Base-by-base conservation (phyloP, 2,329 filamentous ascomycete species). In the Fusarium papillatum region DNA sequence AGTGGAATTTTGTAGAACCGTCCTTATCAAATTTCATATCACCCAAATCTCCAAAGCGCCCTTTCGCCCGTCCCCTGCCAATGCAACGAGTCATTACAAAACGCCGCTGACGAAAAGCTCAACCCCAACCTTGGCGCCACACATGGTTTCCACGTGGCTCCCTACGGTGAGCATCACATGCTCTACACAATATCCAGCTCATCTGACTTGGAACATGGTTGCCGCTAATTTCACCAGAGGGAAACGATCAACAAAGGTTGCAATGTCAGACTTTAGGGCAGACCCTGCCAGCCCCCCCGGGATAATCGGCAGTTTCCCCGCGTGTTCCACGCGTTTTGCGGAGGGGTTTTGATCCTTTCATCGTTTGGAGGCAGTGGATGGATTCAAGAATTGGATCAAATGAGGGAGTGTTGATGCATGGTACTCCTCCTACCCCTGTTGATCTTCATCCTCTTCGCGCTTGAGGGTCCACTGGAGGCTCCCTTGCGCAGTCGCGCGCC, bases 191-290 rank as follows among this genome's bases (percentile, higher is more conserved):
- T 26, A 4, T 24, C n/a, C 17, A 5, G 29, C 34, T 59, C 55
- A 59, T 38, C n/a, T 59, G 55, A 59, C 34, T 36, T 36, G 14
- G 34, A 38, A 34, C 34, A 36, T 38, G 55, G 55, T 59, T 59
- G 34, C 55, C 55, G 34, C 55, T 59, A 59, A 59, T 5, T 19
- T 5, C 22, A 59, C 8, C 22, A 59, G 13, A n/a, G 34, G 55
- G 29, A 34, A 59, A 59, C 8, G 34, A 59, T 59, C 55, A 59
- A 38, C 55, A 57, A 57, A 19, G 53, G 29, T 34, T 34, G 53
- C 53, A 19, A 38, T 38, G 55, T 59, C 55, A 59, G 19, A n/a
- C n/a, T 59, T 59, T 59, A 38, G 55, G 55, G 55, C 55, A 59
- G 31, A 59, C 55, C 55, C 34, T 59, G 55, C 24, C 11, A 17